Evolutionary conservation across 345 rosid genomes (phyloP), one percentile per base, ranked within the genome.

Genomic region (Cardamine chenopodiifolia): DNA sequence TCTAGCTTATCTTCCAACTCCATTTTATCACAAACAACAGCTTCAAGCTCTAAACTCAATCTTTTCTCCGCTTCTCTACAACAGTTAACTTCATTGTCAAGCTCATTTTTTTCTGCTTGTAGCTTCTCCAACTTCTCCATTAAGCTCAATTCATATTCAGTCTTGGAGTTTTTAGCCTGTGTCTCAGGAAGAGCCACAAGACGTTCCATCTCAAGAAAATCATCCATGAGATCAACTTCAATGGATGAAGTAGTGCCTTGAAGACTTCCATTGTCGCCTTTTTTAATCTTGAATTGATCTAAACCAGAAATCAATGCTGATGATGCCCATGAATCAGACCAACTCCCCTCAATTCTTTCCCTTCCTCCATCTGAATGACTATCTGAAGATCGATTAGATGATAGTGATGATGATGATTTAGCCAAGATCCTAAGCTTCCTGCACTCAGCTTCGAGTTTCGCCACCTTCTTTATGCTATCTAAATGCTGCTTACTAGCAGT

Each of bases 131-230:
- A 28, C 62, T 66, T 81, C 57, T 79, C 82, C 29, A 2, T 22
- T 60, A 60, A 60, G 47, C 26, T 35, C 18, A 60, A 12, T 60
- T 35, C 64, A 20, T 35, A 35, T 22, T 35, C 64, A 31, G 18
- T 7, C 28, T 18, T 58, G 8, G 44, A 58, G 17, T 60, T 35
- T 60, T 35, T 35, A 4, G 77, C 71, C 42, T 76, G 81, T 72
- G 67, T 74, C 80, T 82, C 87, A 22, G 91, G 82, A 74, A 89
- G 75, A 14, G 95, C 87, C 72, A 87, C 95, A 80, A 94, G 92
- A 39, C 75, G 83, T 81, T 94, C 98, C 97, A 94, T 91, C 80
- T 94, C 98, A 57, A 93, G 91, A 73, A 93, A 93, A 81, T 93
- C 98, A 83, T 86, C 94, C 97, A 93, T 93, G 56, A 91, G 88